Conservation (phyloP, 495 filamentous ascomycete genomes). For the Aspergillus cavernicola region DNA sequence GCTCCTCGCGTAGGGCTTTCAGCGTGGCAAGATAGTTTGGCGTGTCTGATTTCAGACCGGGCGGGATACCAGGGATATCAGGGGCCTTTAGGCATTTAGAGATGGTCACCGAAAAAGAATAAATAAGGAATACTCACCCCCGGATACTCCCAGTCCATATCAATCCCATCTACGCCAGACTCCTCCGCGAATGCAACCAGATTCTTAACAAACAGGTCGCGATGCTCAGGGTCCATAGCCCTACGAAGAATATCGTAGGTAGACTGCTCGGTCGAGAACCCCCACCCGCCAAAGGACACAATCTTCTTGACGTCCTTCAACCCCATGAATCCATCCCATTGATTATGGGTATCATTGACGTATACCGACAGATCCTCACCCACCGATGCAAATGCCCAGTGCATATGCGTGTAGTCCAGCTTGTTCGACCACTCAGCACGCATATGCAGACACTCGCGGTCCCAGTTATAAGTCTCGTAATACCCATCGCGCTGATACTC, state of each 20-base stretch:
- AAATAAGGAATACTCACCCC: conserved; percentile 1
- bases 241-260: conserved; percentile 39
- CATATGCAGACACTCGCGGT: conserved; percentile 20
- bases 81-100: conserved; percentile 10
- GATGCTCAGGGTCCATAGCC: conserved; percentile 30
- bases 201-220: conserved; percentile 31
- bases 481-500: neutral
- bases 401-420: conserved; percentile 37
- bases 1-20: neutral
- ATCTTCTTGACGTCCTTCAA: conserved; percentile 28
- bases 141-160: conserved; percentile 44
- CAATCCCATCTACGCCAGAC: conserved; percentile 34
- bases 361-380: conserved; percentile 18
- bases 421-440: conserved; percentile 14
- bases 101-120: neutral
- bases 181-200: conserved; percentile 29
- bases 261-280: conserved; percentile 31
- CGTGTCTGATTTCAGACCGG: conserved; percentile 18
- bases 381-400: conserved; percentile 41
- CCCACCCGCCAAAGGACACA: conserved; percentile 48
- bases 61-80: conserved; percentile 40
- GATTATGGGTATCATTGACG: conserved; percentile 14
- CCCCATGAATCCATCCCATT: conserved; percentile 24
- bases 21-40: conserved; percentile 26
- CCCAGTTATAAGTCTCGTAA: conserved; percentile 1